Percentiles rank a stretch among this genome's conserved stretches.
Conservation (phyloP, 768 basidiomycete genomes). For the Chalciporus piperatus region DNA sequence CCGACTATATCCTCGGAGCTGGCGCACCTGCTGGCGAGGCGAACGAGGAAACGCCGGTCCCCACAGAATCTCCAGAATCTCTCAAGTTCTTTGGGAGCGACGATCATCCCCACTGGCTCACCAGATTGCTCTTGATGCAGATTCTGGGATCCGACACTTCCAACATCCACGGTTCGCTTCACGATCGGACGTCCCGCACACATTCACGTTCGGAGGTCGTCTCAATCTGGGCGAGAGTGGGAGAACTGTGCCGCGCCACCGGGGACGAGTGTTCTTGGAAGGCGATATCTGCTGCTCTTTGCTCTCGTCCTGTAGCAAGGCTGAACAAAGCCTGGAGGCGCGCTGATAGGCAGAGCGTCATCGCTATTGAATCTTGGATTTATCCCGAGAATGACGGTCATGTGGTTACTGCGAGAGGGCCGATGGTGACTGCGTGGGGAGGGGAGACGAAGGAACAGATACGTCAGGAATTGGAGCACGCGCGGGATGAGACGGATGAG, state of each 20-base stretch:
- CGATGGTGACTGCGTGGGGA: slow-evolving; percentile 65
- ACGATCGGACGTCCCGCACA: slow-evolving; percentile 50
- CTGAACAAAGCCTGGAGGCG: slow-evolving; percentile 80
- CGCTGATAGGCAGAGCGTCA: slow-evolving; percentile 56
- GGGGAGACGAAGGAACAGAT: slow-evolving; percentile 52
- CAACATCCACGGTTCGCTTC: slow-evolving; percentile 22
- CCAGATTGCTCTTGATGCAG: slow-evolving; percentile 67
- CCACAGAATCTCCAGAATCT: slow-evolving; percentile 13
- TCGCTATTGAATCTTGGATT: slow-evolving; percentile 67
- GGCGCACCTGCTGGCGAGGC: slow-evolving; percentile 19
- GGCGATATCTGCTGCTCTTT: slow-evolving; percentile 68
- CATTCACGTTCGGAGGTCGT: slow-evolving; percentile 74
- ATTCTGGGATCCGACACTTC: slow-evolving; percentile 62
- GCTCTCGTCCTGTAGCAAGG: slow-evolving; percentile 70
- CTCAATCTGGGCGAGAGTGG: slow-evolving; percentile 68
- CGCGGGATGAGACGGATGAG: slow-evolving; percentile 44
- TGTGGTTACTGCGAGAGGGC: slow-evolving; percentile 32
- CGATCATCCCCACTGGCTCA: slow-evolving; percentile 77
- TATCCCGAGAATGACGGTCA: slow-evolving; percentile 40
- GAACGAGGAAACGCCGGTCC: slow-evolving; percentile 2
- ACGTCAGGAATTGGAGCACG: slow-evolving; percentile 45
- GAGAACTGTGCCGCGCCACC: slow-evolving; percentile 64
- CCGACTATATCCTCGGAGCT: slow-evolving; percentile 38
- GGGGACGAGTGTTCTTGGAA: slow-evolving; percentile 83
- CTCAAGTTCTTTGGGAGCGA: slow-evolving; percentile 62